These are phyloP conservation scores for Podila epicladia DNA, from an alignment of 192 early-diverging fungal genomes.

Conservation along the genomic window DNA sequence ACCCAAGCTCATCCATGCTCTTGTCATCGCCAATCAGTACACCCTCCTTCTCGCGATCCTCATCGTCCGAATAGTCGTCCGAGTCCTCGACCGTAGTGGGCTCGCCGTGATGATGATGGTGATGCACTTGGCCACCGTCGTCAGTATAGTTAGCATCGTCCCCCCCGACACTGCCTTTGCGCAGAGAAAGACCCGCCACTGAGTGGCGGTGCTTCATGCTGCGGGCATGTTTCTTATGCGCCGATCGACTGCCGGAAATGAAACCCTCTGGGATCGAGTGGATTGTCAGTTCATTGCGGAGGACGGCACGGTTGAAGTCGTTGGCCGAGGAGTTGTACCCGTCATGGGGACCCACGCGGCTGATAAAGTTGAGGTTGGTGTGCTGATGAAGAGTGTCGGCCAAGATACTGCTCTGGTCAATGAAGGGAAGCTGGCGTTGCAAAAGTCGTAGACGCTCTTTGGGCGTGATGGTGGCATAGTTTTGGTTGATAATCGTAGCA, in stretches of 20 bases:
- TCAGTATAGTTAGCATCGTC: neutral
- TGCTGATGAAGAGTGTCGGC: conserved; percentile 19
- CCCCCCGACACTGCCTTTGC: neutral
- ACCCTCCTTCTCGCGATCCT: neutral
- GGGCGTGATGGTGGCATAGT: conserved; percentile 14
- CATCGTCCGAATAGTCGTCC: conserved; percentile 6
- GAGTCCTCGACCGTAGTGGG: neutral
- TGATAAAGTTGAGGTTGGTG: conserved; percentile 21
- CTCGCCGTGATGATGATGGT: conserved; percentile 1
- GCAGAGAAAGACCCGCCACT: conserved; percentile 3
- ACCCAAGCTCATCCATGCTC: conserved; percentile 38
- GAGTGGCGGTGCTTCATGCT: conserved; percentile 10
- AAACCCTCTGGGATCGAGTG: conserved; percentile 14
- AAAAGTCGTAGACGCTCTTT: conserved; percentile 17
- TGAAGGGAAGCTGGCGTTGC: conserved; percentile 16
- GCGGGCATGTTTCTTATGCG: neutral
- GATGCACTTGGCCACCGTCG: neutral
- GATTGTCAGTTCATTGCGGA: conserved; percentile 20
- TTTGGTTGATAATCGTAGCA: conserved; percentile 19
- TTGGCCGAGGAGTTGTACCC: neutral
- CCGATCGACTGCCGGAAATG: neutral
- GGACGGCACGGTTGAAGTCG: conserved; percentile 12
- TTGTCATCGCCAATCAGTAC: conserved; percentile 26
- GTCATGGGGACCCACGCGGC: neutral
- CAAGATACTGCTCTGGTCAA: conserved; percentile 14